phyloP scores from a whole-genome alignment of 306 rosid species.

The Trifolium subterraneum region DNA sequence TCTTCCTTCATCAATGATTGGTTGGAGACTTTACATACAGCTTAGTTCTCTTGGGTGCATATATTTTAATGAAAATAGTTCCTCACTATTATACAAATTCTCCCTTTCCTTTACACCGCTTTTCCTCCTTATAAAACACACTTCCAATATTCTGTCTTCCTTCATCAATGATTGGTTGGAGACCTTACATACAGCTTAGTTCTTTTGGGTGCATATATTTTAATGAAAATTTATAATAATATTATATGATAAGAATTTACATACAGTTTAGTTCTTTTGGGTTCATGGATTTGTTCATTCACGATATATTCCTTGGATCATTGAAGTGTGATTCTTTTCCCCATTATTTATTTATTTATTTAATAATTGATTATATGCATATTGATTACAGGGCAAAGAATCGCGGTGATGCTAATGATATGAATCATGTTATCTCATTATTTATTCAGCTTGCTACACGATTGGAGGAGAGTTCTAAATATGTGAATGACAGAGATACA shows the following conservation, averaged over 20 bases:
- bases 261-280: constrained; percentile 1
- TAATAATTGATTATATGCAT: constrained; percentile 24
- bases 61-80: constrained; percentile 20
- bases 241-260: neutral
- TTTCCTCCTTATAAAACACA: neutral
- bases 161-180: constrained; percentile 25
- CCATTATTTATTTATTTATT: neutral
- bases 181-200: constrained; percentile 8
- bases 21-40: constrained; percentile 16
- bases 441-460: constrained; percentile 84
- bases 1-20: constrained; percentile 4
- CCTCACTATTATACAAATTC: neutral
- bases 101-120: neutral
- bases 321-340: constrained; percentile 26
- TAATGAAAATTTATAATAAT: constrained; percentile 19
- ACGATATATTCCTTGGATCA: constrained; percentile 11
- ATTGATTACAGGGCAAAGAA: constrained; percentile 74
- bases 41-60: constrained; percentile 10
- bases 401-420: constrained; percentile 76
- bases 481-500: constrained; percentile 43
- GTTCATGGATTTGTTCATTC: constrained; percentile 21
- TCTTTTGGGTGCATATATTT: constrained; percentile 17
- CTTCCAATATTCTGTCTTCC: neutral
- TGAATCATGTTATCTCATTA: constrained; percentile 71
- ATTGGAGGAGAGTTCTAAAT: constrained; percentile 74